Evolutionary conservation across 2,329 filamentous ascomycete genomes (phyloP), one percentile per base, ranked within the genome.

Genomic region (Phaeophleospora eucalypticola): DNA sequence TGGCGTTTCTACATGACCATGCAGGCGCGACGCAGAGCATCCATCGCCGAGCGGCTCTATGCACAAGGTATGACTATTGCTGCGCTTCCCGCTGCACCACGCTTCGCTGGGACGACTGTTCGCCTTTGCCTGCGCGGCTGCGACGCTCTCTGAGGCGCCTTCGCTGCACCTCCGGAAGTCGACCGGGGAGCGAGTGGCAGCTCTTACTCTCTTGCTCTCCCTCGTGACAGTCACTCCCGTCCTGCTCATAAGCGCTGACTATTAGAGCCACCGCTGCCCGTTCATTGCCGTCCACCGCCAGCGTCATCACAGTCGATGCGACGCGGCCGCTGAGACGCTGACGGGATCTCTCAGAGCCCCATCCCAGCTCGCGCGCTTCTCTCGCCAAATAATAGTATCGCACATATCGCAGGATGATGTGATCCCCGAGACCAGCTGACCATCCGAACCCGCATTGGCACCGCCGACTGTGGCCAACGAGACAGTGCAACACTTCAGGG

Each of bases 221-320:
- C n/a, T n/a, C n/a, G n/a, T n/a, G n/a, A n/a, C n/a, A n/a, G n/a
- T n/a, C n/a, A n/a, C n/a, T n/a, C n/a, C n/a, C n/a, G n/a, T n/a
- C n/a, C n/a, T n/a, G n/a, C n/a, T n/a, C n/a, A n/a, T n/a, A n/a
- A n/a, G n/a, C n/a, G n/a, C n/a, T n/a, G n/a, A n/a, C n/a, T n/a
- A n/a, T n/a, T 12, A 29, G 12, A 29, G 24, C 24, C 24, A 29
- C 24, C 24, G 6, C 24, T 29, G 24, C 7, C 24, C 24, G 24
- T 12, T 29, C 12, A 6, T 7, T 7, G 7, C 24, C 24, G 24
- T 29, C 24, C 24, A n/a, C n/a, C n/a, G n/a, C n/a, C n/a, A n/a
- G 24, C 35, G 36, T 33, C 45, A 39, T 37, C 29, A 53, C 44
- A 44, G 32, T 43, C 43, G 49, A 49, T 29, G 24, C 24, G 7